Conservation (phyloP, 345 rosid genomes). For the Conringia planisiliqua region DNA sequence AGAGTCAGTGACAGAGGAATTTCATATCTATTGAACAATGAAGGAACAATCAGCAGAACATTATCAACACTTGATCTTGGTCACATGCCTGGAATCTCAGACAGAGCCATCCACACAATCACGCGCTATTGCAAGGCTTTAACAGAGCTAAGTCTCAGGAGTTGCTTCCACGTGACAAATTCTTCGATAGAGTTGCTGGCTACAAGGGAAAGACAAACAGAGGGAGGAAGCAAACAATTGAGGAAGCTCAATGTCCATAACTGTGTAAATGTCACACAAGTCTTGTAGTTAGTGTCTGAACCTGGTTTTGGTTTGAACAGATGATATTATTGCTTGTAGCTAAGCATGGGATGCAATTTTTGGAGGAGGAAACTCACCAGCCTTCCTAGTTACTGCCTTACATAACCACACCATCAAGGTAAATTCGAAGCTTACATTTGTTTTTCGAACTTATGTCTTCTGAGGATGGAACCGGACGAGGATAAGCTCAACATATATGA, state of each 20-base stretch:
- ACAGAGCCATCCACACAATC: conserved; percentile 40
- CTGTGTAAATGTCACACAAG: conserved; percentile 30
- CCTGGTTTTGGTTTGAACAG: too few species aligned
- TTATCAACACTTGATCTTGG: conserved; percentile 57
- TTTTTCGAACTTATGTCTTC: too few species aligned
- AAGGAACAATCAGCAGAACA: conserved; percentile 46
- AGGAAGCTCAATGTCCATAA: conserved; percentile 53
- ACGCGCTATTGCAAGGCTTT: conserved; percentile 39
- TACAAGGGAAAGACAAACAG: conserved; percentile 32
- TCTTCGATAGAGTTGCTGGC: conserved; percentile 48
- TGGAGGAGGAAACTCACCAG: too few species aligned
- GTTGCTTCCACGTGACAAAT: conserved; percentile 53
- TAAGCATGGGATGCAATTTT: too few species aligned
- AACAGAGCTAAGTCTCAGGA: conserved; percentile 52
- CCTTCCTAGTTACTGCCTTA: too few species aligned
- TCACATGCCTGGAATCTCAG: conserved; percentile 61
- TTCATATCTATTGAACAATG: conserved; percentile 38
- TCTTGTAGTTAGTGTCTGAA: too few species aligned
- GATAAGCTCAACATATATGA: too few species aligned
- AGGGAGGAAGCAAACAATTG: conserved; percentile 38
- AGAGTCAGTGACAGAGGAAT: conserved; percentile 68
- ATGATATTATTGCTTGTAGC: too few species aligned
- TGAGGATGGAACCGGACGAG: too few species aligned
- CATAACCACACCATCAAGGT: too few species aligned
- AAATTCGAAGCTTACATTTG: too few species aligned